Evolutionary conservation across 1,284 basidiomycete genomes (phyloP).

Genomic region (Vanrija sp.): DNA sequence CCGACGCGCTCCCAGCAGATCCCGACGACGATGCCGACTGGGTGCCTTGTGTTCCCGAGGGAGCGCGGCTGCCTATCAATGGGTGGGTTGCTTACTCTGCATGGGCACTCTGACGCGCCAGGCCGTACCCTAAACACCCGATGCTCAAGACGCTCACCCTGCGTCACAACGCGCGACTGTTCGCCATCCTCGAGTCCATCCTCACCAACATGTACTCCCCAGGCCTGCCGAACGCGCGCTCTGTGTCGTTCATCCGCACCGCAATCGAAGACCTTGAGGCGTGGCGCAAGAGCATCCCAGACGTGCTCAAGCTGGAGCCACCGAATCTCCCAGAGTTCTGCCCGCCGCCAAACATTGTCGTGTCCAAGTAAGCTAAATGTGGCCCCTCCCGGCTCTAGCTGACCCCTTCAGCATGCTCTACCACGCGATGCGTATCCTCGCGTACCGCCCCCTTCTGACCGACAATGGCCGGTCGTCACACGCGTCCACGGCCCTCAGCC

Average conservation of each 20-base stretch:
- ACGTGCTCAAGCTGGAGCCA: constrained; percentile 2
- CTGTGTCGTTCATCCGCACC: constrained; percentile 11
- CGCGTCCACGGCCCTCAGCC: constrained; percentile 7
- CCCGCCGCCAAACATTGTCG: constrained; percentile 8
- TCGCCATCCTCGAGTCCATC: constrained; percentile 19
- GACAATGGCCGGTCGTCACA: constrained; percentile 3
- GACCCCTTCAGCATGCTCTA: constrained; percentile 7
- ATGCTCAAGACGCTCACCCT: constrained; percentile 4
- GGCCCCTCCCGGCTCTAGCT: neutral
- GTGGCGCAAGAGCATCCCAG: constrained; percentile 1
- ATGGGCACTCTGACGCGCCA: too few relatives aligned
- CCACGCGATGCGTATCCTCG: constrained; percentile 9
- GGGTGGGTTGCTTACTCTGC: too few relatives aligned
- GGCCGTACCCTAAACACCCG: neutral
- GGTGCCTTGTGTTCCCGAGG: neutral
- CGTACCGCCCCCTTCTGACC: constrained; percentile 15
- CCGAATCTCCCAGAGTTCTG: neutral
- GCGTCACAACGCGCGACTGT: constrained; percentile 6
- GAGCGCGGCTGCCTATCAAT: neutral
- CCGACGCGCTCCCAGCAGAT: constrained; percentile 5
- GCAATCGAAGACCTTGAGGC: constrained; percentile 1
- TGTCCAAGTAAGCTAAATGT: constrained; percentile 2
- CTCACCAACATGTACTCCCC: constrained; percentile 21
- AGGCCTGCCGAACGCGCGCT: constrained; percentile 11
- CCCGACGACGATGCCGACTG: constrained; percentile 7